Evolutionary conservation across 176 grass and related monocot genomes (phyloP).

Genomic region (Alopecurus myosuroides): DNA sequence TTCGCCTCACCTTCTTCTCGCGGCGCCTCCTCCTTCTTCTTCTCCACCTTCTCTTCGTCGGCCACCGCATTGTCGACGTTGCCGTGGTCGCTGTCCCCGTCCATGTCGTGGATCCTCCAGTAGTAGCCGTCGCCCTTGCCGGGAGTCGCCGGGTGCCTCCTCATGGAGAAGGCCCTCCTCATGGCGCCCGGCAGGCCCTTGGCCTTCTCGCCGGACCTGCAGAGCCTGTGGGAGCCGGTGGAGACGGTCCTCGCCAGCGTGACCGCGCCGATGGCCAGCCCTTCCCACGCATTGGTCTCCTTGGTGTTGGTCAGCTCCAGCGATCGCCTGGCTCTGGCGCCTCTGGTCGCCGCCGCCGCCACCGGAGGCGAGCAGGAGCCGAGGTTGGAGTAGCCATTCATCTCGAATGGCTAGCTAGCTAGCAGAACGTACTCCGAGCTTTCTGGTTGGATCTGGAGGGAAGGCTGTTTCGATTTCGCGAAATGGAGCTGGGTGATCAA

Average conservation of each 20-base stretch:
- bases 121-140: conserved; percentile 44
- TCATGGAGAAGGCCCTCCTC: conserved; percentile 62
- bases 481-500: conserved; percentile 15
- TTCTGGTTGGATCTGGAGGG: conserved; percentile 25
- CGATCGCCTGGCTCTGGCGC: conserved; percentile 26
- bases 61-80: neutral
- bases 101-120: conserved; percentile 68
- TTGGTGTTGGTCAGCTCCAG: conserved; percentile 50
- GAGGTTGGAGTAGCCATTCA: conserved; percentile 56
- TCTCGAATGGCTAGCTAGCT: neutral
- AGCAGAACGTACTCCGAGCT: neutral
- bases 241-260: conserved; percentile 53
- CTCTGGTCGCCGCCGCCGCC: neutral
- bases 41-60: neutral
- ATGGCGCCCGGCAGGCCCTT: conserved; percentile 8
- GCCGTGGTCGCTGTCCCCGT: conserved; percentile 22
- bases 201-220: conserved; percentile 17
- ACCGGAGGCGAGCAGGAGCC: neutral
- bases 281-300: conserved; percentile 46
- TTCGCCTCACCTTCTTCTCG: neutral
- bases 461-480: neutral
- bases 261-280: conserved; percentile 36
- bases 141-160: conserved; percentile 29
- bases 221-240: conserved; percentile 46
- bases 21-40: neutral